phyloP scores from a whole-genome alignment of 257 asterid species.

The Marsdenia floribunda region DNA sequence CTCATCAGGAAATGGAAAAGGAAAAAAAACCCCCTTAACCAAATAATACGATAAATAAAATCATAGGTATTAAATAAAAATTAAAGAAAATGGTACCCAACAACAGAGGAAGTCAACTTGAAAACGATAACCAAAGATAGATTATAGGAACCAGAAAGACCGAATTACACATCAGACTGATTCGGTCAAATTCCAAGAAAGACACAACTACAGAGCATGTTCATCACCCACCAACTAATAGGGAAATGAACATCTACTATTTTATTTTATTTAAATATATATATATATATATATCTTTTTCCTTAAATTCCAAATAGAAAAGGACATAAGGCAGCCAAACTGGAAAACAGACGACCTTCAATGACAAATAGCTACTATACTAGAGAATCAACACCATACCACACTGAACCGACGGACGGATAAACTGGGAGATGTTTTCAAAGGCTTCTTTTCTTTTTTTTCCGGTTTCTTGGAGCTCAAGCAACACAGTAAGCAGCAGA shows the following conservation, averaged over 20 bases:
- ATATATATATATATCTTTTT: no score
- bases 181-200: conserved; percentile 6
- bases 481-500: conserved; percentile 56
- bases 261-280: neutral
- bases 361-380: no score
- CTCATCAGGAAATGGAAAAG: neutral
- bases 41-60: no score
- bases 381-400: conserved; percentile 2
- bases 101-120: conserved; percentile 6
- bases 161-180: conserved; percentile 12
- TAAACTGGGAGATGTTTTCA: conserved; percentile 13
- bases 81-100: neutral
- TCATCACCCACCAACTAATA: neutral
- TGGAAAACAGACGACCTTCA: conserved; percentile 25
- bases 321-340: neutral
- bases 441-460: neutral
- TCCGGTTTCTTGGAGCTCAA: conserved; percentile 27
- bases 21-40: no score
- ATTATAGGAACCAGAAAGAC: neutral
- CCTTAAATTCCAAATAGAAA: neutral
- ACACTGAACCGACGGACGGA: neutral
- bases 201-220: conserved; percentile 7
- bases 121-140: neutral
- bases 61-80: no score
- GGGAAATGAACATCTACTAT: conserved; percentile 10